A percentile compares a stretch with the other conserved stretches of the same genome.
Conservation (phyloP, 1,139 yeast species). For the Sugiyamaella neomexicana region DNA sequence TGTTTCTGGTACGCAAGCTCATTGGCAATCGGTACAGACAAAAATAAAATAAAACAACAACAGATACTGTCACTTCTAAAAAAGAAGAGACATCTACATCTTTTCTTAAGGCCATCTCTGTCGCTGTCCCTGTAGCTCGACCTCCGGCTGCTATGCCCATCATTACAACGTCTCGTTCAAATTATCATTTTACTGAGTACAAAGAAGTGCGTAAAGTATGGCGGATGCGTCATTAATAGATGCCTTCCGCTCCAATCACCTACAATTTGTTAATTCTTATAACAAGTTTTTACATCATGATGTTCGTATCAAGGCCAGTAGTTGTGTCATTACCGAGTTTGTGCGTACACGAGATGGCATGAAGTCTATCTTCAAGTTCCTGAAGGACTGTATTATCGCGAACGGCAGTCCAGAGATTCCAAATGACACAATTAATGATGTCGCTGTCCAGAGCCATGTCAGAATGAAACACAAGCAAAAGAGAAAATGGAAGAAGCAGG, state of each 20-base stretch:
- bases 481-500: conserved; percentile 12
- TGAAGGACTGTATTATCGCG: conserved; percentile 12
- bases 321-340: conserved; percentile 9
- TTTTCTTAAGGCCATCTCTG: not conserved
- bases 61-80: no score
- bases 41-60: no score
- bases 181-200: not conserved
- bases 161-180: not conserved
- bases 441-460: conserved; percentile 5
- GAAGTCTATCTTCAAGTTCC: conserved; percentile 10
- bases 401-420: conserved; percentile 7
- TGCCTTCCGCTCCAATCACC: conserved; percentile 10
- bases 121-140: not conserved
- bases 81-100: no score
- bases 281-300: conserved; percentile 1
- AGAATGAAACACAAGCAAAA: conserved; percentile 10
- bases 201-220: conserved; percentile 4
- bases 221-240: conserved; percentile 13
- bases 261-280: conserved; percentile 6
- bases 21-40: no score
- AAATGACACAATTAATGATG: conserved; percentile 2
- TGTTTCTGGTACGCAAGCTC: no score
- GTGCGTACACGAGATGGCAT: conserved; percentile 12
- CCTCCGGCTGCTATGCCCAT: conserved; percentile 1
- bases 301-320: not conserved